phyloP scores from a whole-genome alignment of 805 yeast genomes.

The Nakazawaea peltata region DNA sequence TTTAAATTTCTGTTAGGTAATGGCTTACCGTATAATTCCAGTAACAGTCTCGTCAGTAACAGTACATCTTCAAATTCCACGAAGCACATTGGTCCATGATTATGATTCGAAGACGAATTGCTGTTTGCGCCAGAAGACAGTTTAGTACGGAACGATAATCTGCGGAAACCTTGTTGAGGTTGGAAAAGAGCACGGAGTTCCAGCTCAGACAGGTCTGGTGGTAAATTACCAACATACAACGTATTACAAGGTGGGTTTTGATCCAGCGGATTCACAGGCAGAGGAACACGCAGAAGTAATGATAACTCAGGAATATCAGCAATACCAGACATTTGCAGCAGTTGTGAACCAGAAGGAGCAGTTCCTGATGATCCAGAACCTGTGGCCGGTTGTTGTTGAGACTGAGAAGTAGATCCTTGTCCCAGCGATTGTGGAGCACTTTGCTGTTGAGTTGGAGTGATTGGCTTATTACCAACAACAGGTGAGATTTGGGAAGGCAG shows the following conservation, averaged over 20 bases:
- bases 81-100: slow-evolving; percentile 98
- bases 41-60: slow-evolving; percentile 87
- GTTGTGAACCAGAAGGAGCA: slow-evolving; percentile 5
- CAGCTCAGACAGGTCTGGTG: slow-evolving; percentile 93
- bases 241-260: slow-evolving; percentile 99
- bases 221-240: slow-evolving; percentile 91
- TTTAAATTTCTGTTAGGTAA: slow-evolving; percentile 64
- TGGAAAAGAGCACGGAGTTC: slow-evolving; percentile 84
- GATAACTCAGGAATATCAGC: slow-evolving; percentile 49
- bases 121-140: slow-evolving; percentile 11
- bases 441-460: slow-evolving; percentile 9
- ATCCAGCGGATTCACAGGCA: slow-evolving; percentile 97
- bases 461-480: no score
- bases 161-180: slow-evolving; percentile 85
- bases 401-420: slow-evolving; percentile 12
- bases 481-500: slow-evolving; percentile 14
- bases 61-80: slow-evolving; percentile 97
- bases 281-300: slow-evolving; percentile 70
- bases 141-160: slow-evolving; percentile 87
- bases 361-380: slow-evolving; percentile 13
- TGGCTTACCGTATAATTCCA: slow-evolving; percentile 88
- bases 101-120: slow-evolving; percentile 24
- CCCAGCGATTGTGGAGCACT: slow-evolving; percentile 5
- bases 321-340: slow-evolving; percentile 1
- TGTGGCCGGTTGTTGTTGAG: slow-evolving; percentile 14